phyloP scores from a whole-genome alignment of 2,329 filamentous ascomycete genomes.

The Pseudocercospora musae region DNA sequence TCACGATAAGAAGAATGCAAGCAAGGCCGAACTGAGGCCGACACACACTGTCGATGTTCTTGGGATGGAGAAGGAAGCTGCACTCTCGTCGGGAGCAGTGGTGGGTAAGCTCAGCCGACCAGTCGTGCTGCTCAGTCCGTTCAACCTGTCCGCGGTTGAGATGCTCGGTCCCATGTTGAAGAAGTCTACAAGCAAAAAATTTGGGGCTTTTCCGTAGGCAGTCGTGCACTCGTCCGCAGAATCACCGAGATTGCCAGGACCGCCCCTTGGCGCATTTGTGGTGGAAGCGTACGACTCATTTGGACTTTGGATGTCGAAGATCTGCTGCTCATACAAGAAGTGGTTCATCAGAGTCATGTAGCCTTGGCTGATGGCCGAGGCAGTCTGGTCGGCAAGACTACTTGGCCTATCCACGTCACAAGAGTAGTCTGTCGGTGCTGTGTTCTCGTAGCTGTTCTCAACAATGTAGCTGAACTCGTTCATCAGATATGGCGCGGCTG shows the following conservation, averaged over 20 bases:
- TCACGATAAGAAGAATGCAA: conserved; percentile 18
- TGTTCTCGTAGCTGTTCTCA: conserved; percentile 43
- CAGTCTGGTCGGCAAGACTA: conserved; percentile 17
- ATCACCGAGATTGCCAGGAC: conserved; percentile 42
- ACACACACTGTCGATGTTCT: conserved; percentile 14
- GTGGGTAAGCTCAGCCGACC: conserved; percentile 13
- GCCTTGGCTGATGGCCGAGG: conserved; percentile 14
- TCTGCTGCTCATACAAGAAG: conserved; percentile 44
- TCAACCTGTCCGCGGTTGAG: conserved; percentile 39
- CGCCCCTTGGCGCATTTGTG: conserved; percentile 45
- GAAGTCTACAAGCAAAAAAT: conserved; percentile 46
- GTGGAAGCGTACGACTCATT: conserved; percentile 38
- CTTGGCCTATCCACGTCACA: conserved; percentile 20
- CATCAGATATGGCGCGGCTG: conserved; percentile 71
- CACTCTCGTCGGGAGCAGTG: conserved; percentile 12
- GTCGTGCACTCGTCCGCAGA: conserved; percentile 41
- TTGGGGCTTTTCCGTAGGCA: conserved; percentile 40
- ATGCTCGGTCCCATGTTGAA: conserved; percentile 44
- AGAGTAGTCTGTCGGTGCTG: conserved; percentile 31
- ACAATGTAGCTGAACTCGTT: conserved; percentile 41
- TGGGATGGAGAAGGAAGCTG: conserved; percentile 5
- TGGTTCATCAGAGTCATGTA: conserved; percentile 50
- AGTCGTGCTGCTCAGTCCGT: conserved; percentile 29
- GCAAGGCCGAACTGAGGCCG: conserved; percentile 17
- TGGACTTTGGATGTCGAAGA: conserved; percentile 42